Evolutionary conservation across 116 monocot species (phyloP).

Genomic region (Iris pallida): DNA sequence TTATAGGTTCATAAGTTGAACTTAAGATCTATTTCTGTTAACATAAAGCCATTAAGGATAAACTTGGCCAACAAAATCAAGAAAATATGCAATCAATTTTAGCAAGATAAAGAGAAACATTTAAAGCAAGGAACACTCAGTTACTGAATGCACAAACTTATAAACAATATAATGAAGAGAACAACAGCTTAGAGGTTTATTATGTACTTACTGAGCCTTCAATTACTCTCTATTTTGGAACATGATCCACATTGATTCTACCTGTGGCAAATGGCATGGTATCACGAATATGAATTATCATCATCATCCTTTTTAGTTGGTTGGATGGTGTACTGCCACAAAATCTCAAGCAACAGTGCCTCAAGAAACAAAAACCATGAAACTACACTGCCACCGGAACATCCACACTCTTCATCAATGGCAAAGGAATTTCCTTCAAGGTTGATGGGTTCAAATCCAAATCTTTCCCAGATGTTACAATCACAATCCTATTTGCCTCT

Average conservation of each 20-base stretch:
- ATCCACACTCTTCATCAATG: slow-evolving; percentile 10
- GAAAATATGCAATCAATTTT: too few species aligned
- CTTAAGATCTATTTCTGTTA: too few species aligned
- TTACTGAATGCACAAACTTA: too few species aligned
- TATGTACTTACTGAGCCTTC: too few species aligned
- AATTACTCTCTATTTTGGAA: too few species aligned
- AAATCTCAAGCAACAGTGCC: neutral
- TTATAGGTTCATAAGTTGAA: too few species aligned
- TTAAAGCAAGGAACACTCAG: too few species aligned
- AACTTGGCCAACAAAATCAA: too few species aligned
- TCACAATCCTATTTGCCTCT: slow-evolving; percentile 37
- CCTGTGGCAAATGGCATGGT: neutral
- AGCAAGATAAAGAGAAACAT: too few species aligned
- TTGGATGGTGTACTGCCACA: neutral
- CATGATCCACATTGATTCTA: neutral
- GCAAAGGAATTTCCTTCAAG: slow-evolving; percentile 3
- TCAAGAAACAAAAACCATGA: neutral
- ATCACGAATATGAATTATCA: slow-evolving; percentile 4
- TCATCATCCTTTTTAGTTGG: neutral
- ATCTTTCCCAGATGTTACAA: slow-evolving; percentile 7
- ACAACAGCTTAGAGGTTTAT: too few species aligned
- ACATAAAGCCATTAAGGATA: too few species aligned
- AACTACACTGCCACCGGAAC: slow-evolving; percentile 37
- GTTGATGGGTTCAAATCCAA: slow-evolving; percentile 4
- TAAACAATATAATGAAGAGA: too few species aligned